These are phyloP conservation scores for Haplographium delicatum DNA, from an alignment of 495 filamentous ascomycete species.

Conservation along the genomic window DNA sequence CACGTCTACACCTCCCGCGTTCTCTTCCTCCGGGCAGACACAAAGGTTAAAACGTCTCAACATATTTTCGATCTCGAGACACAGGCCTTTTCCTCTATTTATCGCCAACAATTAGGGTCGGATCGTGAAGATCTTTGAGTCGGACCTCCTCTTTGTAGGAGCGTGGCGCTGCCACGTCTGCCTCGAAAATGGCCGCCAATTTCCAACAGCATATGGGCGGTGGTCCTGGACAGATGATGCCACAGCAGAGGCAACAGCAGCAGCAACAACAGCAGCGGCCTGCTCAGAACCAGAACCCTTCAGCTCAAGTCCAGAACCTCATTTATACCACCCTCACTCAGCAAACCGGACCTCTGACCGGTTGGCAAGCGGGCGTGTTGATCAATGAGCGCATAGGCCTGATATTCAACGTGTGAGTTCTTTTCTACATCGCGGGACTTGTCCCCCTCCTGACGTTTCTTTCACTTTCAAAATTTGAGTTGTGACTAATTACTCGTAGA, in stretches of 20 bases:
- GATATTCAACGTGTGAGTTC: constrained; percentile 28
- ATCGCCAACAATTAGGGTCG: constrained; percentile 1
- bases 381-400: constrained; percentile 26
- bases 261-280: constrained; percentile 16
- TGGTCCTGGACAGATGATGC: constrained; percentile 19
- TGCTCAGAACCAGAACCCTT: background rate
- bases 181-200: constrained; percentile 21
- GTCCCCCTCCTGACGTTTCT: background rate
- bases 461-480: background rate
- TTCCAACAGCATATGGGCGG: constrained; percentile 25
- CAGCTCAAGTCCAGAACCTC: constrained; percentile 15
- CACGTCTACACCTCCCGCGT: constrained; percentile 3
- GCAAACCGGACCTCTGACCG: constrained; percentile 14
- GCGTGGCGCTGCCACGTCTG: constrained; percentile 21
- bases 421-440: background rate
- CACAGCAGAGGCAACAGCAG: constrained; percentile 17
- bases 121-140: constrained; percentile 13
- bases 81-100: too few relatives aligned
- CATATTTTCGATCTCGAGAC: too few relatives aligned
- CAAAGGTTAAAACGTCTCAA: too few relatives aligned
- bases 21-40: background rate
- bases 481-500: constrained; percentile 5
- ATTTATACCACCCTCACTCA: constrained; percentile 14
- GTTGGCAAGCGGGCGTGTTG: constrained; percentile 27
- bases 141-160: constrained; percentile 15